phyloP scores from a whole-genome alignment of 352 stramenopile genomes.

The Pelagophyceae sp. region DNA sequence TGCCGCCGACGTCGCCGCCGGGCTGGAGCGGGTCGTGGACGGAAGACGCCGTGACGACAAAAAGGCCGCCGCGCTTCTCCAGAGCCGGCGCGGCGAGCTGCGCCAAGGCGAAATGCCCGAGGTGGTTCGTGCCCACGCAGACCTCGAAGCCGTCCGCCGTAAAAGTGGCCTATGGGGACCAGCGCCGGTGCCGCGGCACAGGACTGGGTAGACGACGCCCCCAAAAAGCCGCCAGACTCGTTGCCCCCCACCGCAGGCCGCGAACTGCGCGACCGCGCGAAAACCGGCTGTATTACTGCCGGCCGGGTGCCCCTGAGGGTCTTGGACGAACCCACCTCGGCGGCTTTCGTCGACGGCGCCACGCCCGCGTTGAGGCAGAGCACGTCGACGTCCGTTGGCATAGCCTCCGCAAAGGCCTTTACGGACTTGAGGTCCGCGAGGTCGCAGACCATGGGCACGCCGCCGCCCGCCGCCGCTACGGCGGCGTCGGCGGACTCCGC shows the following conservation, averaged over 20 bases:
- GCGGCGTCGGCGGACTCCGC: slow-evolving; percentile 20
- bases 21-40: slow-evolving; percentile 10
- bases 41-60: slow-evolving; percentile 14
- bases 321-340: too few relatives aligned
- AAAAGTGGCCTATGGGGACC: too few relatives aligned
- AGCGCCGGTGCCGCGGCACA: too few relatives aligned
- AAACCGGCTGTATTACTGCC: too few relatives aligned
- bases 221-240: too few relatives aligned
- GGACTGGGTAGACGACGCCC: too few relatives aligned
- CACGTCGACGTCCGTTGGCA: slow-evolving; percentile 22
- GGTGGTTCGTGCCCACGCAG: slow-evolving; percentile 31
- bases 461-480: slow-evolving; percentile 17
- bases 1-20: slow-evolving; percentile 2
- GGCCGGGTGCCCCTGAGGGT: too few relatives aligned
- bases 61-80: not conserved
- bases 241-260: too few relatives aligned
- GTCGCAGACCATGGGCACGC: slow-evolving; percentile 27
- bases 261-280: too few relatives aligned
- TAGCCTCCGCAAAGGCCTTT: slow-evolving; percentile 1
- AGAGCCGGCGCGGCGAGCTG: slow-evolving; percentile 22
- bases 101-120: slow-evolving; percentile 29
- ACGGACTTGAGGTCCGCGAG: slow-evolving; percentile 24
- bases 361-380: slow-evolving; percentile 31
- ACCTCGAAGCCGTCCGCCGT: slow-evolving; percentile 27
- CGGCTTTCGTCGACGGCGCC: slow-evolving; percentile 8